These are phyloP conservation scores for Garcia nutans DNA, from an alignment of 345 rosid genomes.

Conservation along the genomic window DNA sequence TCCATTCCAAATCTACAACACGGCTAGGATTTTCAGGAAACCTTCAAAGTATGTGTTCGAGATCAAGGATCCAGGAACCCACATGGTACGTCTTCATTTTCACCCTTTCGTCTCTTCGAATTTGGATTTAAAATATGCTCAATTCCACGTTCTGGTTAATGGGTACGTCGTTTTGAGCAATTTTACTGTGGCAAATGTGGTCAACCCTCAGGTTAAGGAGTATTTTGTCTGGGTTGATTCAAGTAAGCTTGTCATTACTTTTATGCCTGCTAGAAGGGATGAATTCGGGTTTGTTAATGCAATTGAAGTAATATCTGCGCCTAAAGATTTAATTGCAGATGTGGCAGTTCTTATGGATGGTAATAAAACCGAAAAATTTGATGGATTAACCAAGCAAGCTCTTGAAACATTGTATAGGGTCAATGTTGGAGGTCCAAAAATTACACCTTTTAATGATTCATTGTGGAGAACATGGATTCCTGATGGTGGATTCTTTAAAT, in stretches of 20 bases:
- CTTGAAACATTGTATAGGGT: constrained; percentile 58
- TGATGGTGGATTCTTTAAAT: constrained; percentile 63
- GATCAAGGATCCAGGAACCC: constrained; percentile 59
- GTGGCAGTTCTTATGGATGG: constrained; percentile 41
- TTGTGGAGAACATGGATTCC: constrained; percentile 92
- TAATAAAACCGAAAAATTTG: constrained; percentile 41
- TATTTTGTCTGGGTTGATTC: constrained; percentile 53
- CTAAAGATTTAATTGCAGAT: constrained; percentile 70
- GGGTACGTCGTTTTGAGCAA: constrained; percentile 65
- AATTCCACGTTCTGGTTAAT: constrained; percentile 74
- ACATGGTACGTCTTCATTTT: constrained; percentile 81
- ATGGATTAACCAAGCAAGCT: constrained; percentile 55
- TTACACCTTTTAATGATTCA: constrained; percentile 86
- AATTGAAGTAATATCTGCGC: constrained; percentile 87
- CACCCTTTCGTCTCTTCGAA: constrained; percentile 44
- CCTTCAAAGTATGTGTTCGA: constrained; percentile 64
- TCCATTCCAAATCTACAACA: constrained; percentile 50
- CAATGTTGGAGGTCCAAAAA: constrained; percentile 81
- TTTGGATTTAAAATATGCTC: constrained; percentile 38
- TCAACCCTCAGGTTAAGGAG: constrained; percentile 53
- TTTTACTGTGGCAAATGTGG: constrained; percentile 37
- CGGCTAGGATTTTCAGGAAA: constrained; percentile 63
- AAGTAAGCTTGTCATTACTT: constrained; percentile 49
- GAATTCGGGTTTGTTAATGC: constrained; percentile 74
- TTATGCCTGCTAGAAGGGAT: constrained; percentile 48